Evolutionary conservation across 2,329 filamentous ascomycete species (phyloP), one percentile per base, ranked within the genome.

Genomic region (Trichoderma sp.): DNA sequence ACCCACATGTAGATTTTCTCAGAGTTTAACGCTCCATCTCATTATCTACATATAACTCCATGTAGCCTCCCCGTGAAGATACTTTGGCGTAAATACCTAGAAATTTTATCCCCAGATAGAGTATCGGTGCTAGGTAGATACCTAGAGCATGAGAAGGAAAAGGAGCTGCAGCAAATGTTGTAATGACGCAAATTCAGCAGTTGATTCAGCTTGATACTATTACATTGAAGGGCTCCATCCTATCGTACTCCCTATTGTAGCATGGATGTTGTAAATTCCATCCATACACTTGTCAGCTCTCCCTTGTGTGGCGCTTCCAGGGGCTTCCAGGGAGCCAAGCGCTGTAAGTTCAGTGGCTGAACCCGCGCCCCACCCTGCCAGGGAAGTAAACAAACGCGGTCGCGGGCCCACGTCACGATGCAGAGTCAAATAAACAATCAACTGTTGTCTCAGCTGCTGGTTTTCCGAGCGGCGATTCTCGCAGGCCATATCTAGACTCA

Each of bases 371-470:
- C 64, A 67, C 64, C 22, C 10, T 32, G 34, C 39, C 35, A 50
- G 32, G 29, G 71, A 75, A 73, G 76, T 78, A 78, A 78, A 78
- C 76, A 78, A 77, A 77, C 76, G 74, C 75, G 74, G 54, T 61
- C 52, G 52, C 42, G 42, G 42, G 13, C 52, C 29, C 63, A 65
- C 37, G 52, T 57, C 61, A 65, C 52, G 52, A 57, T 54, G 25
- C 48, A 54, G 52, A 17, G 52, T 54, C 52, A 61, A 54, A 54
- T 52, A 57, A 65, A 65, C 63, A 65, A 64, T 35, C 34, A 37
- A 48, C 52, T 48, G 9, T 45, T 48, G 15, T 22, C 27, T 35
- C 63, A 48, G 54, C 54, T n/a, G 64, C 64, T 32, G 42, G 6
- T 19, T 45, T 19, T 45, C 19, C 5, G 4, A n/a, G 42, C 42